Base-by-base conservation (phyloP, 805 yeast species). In the Groenewaldozyma salmanticensis region DNA sequence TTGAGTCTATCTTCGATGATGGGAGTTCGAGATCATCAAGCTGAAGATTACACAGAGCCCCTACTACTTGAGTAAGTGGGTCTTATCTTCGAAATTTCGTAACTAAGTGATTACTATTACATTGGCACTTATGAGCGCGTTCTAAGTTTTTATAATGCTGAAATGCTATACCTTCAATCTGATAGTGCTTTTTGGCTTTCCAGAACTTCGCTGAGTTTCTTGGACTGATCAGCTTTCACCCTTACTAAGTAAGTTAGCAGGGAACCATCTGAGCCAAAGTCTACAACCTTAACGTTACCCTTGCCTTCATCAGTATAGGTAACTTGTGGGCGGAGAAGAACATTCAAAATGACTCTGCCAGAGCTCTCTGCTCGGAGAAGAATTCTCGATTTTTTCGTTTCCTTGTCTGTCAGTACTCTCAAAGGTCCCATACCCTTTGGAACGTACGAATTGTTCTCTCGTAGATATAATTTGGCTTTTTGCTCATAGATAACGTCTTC, bases 331-430 rank as follows among this genome's bases (percentile, higher is more conserved):
- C 73, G 65, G 7, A 87, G 60, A n/a, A 68, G 61, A 11, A 77
- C 66, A 57, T 90, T 90, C 45, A 90, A 62, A 35, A 90, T 60
- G 13, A 87, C 78, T 51, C 94, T 74, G 31, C 81, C 80, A 31
- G 86, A 78, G 21, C 95, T 96, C 42, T 88, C 97, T 0, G 96
- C 84, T 53, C 97, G 76, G 17, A 90, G 71, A 29, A 90, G 64
- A 11, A 84, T 63, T 58, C 97, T 75, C 2, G 78, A 57, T 55
- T 84, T 84, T 18, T 67, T 64, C 6, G 81, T 77, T 1, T 65
- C 69, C 39, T 71, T 71, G 52, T 80, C 70, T 43, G 71, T 75
- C 42, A 90, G 65, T 9, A 90, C 67, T 53, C 85, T 82, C 51
- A 87, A 67, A 38, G 80, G 88, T 2, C 97, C 97, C 2, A 87